Evolutionary conservation across 495 filamentous ascomycete genomes (phyloP).

Genomic region (Penicillium manginii): DNA sequence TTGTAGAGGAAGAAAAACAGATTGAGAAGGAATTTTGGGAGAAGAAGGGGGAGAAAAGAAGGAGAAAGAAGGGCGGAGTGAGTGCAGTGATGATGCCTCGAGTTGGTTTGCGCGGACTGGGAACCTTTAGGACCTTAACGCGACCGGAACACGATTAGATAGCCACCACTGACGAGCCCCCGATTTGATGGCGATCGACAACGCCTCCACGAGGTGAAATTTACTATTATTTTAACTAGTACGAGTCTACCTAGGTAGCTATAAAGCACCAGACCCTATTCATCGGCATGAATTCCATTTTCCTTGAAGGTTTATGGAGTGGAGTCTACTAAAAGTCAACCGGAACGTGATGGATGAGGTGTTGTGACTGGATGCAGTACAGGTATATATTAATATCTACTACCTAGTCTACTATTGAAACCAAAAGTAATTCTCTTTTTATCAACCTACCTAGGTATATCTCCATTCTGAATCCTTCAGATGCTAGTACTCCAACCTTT

Average conservation of each 20-base stretch:
- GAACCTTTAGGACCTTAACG: no score
- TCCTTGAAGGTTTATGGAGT: background rate
- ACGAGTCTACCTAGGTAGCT: no score
- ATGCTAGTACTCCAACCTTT: no score
- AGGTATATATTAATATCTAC: no score
- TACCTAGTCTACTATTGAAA: no score
- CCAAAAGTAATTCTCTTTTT: no score
- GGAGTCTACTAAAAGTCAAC: background rate
- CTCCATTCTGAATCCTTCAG: no score
- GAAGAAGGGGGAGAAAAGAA: slow-evolving; percentile 4
- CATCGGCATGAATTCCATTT: background rate
- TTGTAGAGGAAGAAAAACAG: background rate
- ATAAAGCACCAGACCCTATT: background rate
- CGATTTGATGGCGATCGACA: background rate
- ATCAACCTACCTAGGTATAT: no score
- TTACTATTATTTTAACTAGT: background rate
- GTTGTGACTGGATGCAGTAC: background rate
- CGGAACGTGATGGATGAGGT: background rate
- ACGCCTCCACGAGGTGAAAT: background rate
- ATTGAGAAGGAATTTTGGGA: background rate
- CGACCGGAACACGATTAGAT: slow-evolving; percentile 33
- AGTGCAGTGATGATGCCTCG: slow-evolving; percentile 34
- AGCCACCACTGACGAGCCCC: background rate
- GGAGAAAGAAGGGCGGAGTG: slow-evolving; percentile 12
- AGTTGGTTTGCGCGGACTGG: slow-evolving; percentile 33